phyloP scores from a whole-genome alignment of 805 yeast species.

The Torulaspora gathmanii region DNA sequence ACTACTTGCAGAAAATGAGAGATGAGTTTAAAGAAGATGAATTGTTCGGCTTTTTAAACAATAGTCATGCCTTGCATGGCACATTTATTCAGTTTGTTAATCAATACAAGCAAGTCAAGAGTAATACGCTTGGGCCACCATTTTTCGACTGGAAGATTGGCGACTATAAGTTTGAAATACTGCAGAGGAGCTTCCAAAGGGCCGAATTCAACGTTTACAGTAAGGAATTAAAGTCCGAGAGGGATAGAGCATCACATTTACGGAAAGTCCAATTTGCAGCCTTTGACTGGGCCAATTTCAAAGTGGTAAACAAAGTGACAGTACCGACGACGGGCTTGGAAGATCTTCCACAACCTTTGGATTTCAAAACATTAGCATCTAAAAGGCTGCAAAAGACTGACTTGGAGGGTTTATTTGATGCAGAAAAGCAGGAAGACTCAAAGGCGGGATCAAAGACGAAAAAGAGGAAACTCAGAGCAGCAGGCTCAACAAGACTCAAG shows the following conservation, averaged over 20 bases:
- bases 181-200: constrained; percentile 47
- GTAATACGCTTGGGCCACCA: constrained; percentile 15
- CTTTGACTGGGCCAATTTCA: constrained; percentile 85
- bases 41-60: constrained; percentile 65
- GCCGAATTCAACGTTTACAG: constrained; percentile 48
- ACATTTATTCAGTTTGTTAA: constrained; percentile 46
- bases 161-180: constrained; percentile 35
- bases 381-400: constrained; percentile 7
- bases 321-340: constrained; percentile 59
- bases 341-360: constrained; percentile 50
- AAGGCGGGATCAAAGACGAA: constrained; percentile 22
- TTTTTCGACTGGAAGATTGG: constrained; percentile 26
- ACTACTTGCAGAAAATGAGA: constrained; percentile 40
- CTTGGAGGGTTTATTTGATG: constrained; percentile 3
- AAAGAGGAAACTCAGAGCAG: constrained; percentile 63
- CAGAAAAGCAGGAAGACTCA: not conserved
- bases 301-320: constrained; percentile 61
- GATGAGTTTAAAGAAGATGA: constrained; percentile 37
- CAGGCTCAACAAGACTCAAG: constrained; percentile 60
- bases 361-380: constrained; percentile 33
- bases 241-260: constrained; percentile 34
- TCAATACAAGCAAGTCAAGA: constrained; percentile 49
- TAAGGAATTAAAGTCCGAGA: constrained; percentile 37
- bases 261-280: constrained; percentile 57
- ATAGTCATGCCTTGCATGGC: constrained; percentile 54